A percentile compares a stretch with the other conserved stretches of the same genome.
phyloP scores from a whole-genome alignment of 345 rosid genomes.

The Gossypium turneri region DNA sequence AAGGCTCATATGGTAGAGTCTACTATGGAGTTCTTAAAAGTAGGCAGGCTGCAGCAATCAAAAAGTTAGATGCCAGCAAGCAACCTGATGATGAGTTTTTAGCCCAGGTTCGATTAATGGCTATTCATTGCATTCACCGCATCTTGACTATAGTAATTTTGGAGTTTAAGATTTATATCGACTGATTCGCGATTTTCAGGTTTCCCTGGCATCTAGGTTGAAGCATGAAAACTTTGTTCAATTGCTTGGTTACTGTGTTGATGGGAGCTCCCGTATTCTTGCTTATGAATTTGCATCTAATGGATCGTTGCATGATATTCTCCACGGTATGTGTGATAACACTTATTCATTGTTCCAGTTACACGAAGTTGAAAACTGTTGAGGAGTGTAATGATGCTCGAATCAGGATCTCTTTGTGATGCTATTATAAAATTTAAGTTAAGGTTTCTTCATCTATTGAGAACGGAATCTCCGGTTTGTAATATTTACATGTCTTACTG shows the following conservation, averaged over 20 bases:
- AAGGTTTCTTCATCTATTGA: neutral
- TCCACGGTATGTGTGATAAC: slow-evolving; percentile 22
- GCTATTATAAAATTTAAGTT: neutral
- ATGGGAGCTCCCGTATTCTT: slow-evolving; percentile 55
- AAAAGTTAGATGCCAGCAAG: slow-evolving; percentile 68
- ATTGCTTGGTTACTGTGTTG: slow-evolving; percentile 68
- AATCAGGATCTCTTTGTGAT: neutral
- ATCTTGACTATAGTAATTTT: neutral
- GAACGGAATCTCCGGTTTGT: neutral
- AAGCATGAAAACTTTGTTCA: slow-evolving; percentile 69
- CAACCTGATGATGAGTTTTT: slow-evolving; percentile 58
- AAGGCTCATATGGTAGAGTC: slow-evolving; percentile 80
- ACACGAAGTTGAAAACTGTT: neutral
- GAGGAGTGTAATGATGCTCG: neutral
- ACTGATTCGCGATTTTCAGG: slow-evolving; percentile 33
- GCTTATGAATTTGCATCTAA: no score
- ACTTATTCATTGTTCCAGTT: slow-evolving; percentile 4
- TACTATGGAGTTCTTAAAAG: slow-evolving; percentile 48
- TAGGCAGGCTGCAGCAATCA: slow-evolving; percentile 52
- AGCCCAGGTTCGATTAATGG: slow-evolving; percentile 34
- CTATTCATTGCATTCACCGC: neutral
- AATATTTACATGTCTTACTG: neutral
- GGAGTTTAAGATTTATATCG: slow-evolving; percentile 3
- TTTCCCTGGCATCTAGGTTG: slow-evolving; percentile 73
- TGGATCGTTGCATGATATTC: no score